A percentile compares a stretch with the other conserved stretches of the same genome.
phyloP scores from a whole-genome alignment of 73 alveolate genomes.

The Urostyla sp. region DNA sequence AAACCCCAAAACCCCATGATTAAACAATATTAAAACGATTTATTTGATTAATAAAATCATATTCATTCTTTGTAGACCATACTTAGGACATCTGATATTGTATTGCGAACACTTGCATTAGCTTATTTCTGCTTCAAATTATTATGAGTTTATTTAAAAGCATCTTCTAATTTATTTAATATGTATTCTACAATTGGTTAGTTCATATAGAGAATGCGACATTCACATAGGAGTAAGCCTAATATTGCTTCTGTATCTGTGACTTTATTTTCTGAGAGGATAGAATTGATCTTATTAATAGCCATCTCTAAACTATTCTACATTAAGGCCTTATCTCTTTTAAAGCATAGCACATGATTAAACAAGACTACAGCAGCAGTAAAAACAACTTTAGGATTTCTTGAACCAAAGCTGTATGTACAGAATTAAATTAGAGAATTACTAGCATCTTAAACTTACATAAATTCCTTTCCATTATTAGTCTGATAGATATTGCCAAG shows the following conservation, averaged over 20 bases:
- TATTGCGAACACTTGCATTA: slow-evolving; percentile 1
- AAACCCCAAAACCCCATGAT: neutral
- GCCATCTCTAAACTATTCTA: slow-evolving; percentile 1
- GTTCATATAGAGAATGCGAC: slow-evolving; percentile 38
- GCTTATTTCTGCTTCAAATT: slow-evolving; percentile 4
- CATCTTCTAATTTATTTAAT: neutral
- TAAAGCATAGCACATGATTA: slow-evolving; percentile 30
- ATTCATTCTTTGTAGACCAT: neutral
- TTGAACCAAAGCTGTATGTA: slow-evolving; percentile 45
- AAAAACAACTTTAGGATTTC: slow-evolving; percentile 49
- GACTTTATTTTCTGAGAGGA: neutral
- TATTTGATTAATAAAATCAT: neutral
- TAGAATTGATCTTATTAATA: slow-evolving; percentile 2
- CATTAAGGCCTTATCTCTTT: slow-evolving; percentile 36
- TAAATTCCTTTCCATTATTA: neutral
- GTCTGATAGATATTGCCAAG: slow-evolving; percentile 55
- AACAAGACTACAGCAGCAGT: slow-evolving; percentile 47
- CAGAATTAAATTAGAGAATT: slow-evolving; percentile 24
- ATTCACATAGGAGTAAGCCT: slow-evolving; percentile 42
- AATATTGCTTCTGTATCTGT: slow-evolving; percentile 22
- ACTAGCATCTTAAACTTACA: slow-evolving; percentile 38
- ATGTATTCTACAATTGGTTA: neutral
- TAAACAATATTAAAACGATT: too few species aligned
- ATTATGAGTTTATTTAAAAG: slow-evolving; percentile 29
- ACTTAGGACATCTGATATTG: slow-evolving; percentile 20